A percentile compares a stretch with the other conserved stretches of the same genome.
phyloP scores from a whole-genome alignment of 305 asterid genomes.

The Solanum chacoense region DNA sequence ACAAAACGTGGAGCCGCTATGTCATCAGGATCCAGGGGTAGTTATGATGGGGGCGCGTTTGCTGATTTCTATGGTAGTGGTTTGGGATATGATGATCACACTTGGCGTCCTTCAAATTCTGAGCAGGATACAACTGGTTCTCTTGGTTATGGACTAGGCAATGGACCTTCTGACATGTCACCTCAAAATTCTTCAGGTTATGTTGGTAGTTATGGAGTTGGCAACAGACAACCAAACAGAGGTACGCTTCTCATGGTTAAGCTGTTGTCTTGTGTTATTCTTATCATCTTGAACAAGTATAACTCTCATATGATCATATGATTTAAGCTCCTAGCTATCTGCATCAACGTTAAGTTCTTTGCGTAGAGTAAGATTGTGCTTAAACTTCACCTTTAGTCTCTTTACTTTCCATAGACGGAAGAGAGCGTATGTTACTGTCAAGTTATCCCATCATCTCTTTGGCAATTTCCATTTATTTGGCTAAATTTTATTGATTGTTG shows the following conservation, averaged over 20 bases:
- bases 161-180: slow-evolving; percentile 5
- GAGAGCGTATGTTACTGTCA: neutral
- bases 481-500: neutral
- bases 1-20: slow-evolving; percentile 1
- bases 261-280: neutral
- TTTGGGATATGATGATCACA: slow-evolving; percentile 13
- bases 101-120: slow-evolving; percentile 11
- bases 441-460: neutral
- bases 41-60: slow-evolving; percentile 16
- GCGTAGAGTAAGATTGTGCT: neutral
- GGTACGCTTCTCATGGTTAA: slow-evolving; percentile 6
- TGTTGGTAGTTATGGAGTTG: slow-evolving; percentile 17
- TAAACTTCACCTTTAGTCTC: neutral
- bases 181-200: slow-evolving; percentile 15
- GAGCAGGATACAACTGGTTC: slow-evolving; percentile 18
- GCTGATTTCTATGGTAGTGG: slow-evolving; percentile 14
- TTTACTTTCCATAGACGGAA: neutral
- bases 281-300: neutral
- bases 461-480: neutral
- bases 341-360: neutral
- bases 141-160: slow-evolving; percentile 15
- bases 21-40: slow-evolving; percentile 8
- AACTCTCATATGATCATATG: neutral
- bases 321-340: neutral
- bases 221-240: slow-evolving; percentile 10